Evolutionary conservation across 768 basidiomycete genomes (phyloP).

Genomic region (Collybiopsis luxurians): DNA sequence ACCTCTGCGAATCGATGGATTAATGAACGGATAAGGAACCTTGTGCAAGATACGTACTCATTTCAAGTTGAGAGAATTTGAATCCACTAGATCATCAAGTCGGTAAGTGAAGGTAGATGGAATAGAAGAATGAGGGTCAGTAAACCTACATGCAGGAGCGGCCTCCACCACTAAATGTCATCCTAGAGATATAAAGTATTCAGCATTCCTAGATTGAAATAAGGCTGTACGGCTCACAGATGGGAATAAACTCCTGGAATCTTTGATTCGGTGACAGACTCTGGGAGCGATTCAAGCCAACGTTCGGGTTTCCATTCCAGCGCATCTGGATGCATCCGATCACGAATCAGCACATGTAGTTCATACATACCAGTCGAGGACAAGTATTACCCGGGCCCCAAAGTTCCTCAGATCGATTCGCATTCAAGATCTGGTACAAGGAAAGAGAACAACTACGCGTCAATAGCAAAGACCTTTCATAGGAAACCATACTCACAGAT

Average conservation of each 20-base stretch:
- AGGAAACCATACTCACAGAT: slow-evolving; percentile 14
- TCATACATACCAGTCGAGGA: no score
- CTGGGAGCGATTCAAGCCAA: slow-evolving; percentile 41
- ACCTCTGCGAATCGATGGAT: neutral
- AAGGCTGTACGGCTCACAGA: slow-evolving; percentile 27
- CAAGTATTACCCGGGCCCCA: slow-evolving; percentile 33
- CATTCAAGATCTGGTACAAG: slow-evolving; percentile 19
- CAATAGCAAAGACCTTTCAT: neutral
- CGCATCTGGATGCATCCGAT: slow-evolving; percentile 24
- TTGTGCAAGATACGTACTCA: neutral
- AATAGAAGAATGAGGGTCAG: neutral
- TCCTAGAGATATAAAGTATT: neutral
- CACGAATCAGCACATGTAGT: no score
- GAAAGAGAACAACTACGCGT: neutral
- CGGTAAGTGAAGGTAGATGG: neutral
- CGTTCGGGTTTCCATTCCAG: slow-evolving; percentile 52
- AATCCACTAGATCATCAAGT: slow-evolving; percentile 1
- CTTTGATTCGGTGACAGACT: slow-evolving; percentile 30
- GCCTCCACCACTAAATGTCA: slow-evolving; percentile 7
- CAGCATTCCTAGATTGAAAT: no score
- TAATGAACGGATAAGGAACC: neutral
- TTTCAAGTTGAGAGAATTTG: slow-evolving; percentile 9
- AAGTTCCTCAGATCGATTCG: slow-evolving; percentile 37
- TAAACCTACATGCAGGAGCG: slow-evolving; percentile 2
- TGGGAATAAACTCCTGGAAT: slow-evolving; percentile 45